phyloP scores from a whole-genome alignment of 805 yeast genomes.

The Jamesozyma jinghongensis region DNA sequence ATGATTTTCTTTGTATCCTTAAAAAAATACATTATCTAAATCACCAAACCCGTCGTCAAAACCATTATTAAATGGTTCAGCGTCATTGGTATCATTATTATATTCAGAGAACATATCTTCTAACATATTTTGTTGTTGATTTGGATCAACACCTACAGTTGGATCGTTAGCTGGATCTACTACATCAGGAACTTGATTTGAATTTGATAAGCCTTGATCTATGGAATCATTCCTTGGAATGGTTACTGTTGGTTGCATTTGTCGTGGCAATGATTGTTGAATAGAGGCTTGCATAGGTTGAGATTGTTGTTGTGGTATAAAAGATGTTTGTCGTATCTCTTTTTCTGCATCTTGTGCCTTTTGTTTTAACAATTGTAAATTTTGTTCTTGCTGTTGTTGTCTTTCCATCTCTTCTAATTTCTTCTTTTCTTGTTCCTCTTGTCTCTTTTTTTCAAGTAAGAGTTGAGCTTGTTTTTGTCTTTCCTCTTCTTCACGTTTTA shows the following conservation, averaged over 20 bases:
- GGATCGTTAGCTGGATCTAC: not conserved
- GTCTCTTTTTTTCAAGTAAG: conserved; percentile 3
- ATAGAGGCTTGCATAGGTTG: conserved; percentile 1
- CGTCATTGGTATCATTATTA: conserved; percentile 5
- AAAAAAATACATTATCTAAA: conserved; percentile 30
- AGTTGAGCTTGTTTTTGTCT: conserved; percentile 1
- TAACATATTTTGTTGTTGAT: conserved; percentile 9
- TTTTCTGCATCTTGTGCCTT: conserved; percentile 5
- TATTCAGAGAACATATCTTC: conserved; percentile 25
- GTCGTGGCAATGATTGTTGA: not conserved
- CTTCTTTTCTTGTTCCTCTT: conserved; percentile 4
- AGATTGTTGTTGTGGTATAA: conserved; percentile 3
- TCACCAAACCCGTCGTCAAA: conserved; percentile 31
- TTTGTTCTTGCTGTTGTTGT: conserved; percentile 1
- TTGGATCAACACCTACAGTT: not conserved
- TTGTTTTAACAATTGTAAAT: not conserved
- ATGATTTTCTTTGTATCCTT: not conserved
- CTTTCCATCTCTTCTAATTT: conserved; percentile 1
- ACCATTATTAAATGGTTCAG: conserved; percentile 21
- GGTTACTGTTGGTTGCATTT: not conserved
- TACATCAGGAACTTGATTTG: not conserved
- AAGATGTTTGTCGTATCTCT: conserved; percentile 4
- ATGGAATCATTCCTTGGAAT: not conserved
- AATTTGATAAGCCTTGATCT: not conserved
- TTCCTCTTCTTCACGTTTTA: too few species aligned